Base-by-base conservation (phyloP, 2,329 filamentous ascomycete species). In the Sporothrix phasma region DNA sequence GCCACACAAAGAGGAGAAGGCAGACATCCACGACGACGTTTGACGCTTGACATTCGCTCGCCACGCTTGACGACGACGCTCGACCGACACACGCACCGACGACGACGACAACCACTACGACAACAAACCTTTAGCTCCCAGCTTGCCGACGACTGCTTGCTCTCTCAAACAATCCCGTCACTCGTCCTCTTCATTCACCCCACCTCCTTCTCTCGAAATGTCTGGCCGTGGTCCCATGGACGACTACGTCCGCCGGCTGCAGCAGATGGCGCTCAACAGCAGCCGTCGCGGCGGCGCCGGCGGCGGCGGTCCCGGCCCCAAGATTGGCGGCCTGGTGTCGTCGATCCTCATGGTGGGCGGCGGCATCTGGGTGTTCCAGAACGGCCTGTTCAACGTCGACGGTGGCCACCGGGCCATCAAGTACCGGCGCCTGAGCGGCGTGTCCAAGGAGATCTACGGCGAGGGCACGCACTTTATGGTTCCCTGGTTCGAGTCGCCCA, bases 351-450 rank as follows among this genome's bases (percentile, higher is more conserved):
- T 84, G 37, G 71, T 83, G 49, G 77, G 76, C 17, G 80, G 80
- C 65, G 82, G 80, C 53, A 74, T 78, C 64, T 73, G 81, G 70
- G 67, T 85, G 69, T 70, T 86, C 68, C 79, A 82, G 71, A 83
- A 86, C 74, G 82, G 85, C 51, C 79, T 88, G 5, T 88, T 88
- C 80, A 88, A 88, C 79, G 94, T 99, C 72, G 94, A 99, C 74
- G 94, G 94, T 87, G 94, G 94, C 79, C 94, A 97, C 78, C 88
- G 94, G 74, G 94, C 94, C 69, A 99, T 99, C 84, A 99, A 99
- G 78, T 99, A 99, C 80, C 92, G 88, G 71, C 88, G 92, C 75
- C 73, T 96, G 77, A 90, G 86, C 72, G 94, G 94, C 81, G 93
- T 99, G 64, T 88, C 90, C 82, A 92, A 92, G 79, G 91, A 97